Evolutionary conservation across 257 asterid genomes (phyloP).

Genomic region (Parsonsia alboflavescens): DNA sequence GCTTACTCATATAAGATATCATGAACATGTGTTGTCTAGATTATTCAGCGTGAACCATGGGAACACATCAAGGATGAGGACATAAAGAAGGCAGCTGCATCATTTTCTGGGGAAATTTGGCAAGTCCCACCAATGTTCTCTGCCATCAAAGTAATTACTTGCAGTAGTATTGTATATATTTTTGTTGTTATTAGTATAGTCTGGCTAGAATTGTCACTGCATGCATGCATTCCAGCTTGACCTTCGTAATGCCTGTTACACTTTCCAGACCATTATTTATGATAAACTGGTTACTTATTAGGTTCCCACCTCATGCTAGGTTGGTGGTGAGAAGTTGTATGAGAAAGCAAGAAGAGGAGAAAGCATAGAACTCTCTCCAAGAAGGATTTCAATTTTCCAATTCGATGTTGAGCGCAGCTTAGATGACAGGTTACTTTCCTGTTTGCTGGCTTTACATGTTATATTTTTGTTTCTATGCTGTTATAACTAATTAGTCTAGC

Average conservation of each 20-base stretch:
- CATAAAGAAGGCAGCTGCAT: conserved; percentile 73
- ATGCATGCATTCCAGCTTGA: not conserved
- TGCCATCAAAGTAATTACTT: conserved; percentile 79
- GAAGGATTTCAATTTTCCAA: conserved; percentile 71
- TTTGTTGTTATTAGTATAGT: not conserved
- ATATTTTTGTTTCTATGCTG: not conserved
- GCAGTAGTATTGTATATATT: not conserved
- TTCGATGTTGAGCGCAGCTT: conserved; percentile 85
- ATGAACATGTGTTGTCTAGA: conserved; percentile 34
- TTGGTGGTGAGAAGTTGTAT: conserved; percentile 95
- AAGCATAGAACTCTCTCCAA: conserved; percentile 85
- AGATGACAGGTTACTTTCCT: conserved; percentile 59
- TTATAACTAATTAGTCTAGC: not conserved
- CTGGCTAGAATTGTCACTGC: not conserved
- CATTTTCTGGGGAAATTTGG: conserved; percentile 88
- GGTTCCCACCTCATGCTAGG: conserved; percentile 39
- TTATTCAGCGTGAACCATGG: conserved; percentile 91
- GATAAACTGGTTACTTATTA: not conserved
- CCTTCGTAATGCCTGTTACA: not conserved
- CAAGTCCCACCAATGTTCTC: conserved; percentile 99
- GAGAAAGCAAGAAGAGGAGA: conserved; percentile 98
- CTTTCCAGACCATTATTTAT: not conserved
- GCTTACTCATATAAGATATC: not conserved
- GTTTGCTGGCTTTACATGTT: not conserved
- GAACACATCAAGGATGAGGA: conserved; percentile 81